Evolutionary conservation across 2,329 filamentous ascomycete genomes (phyloP).

Genomic region (Geosmithia flava): DNA sequence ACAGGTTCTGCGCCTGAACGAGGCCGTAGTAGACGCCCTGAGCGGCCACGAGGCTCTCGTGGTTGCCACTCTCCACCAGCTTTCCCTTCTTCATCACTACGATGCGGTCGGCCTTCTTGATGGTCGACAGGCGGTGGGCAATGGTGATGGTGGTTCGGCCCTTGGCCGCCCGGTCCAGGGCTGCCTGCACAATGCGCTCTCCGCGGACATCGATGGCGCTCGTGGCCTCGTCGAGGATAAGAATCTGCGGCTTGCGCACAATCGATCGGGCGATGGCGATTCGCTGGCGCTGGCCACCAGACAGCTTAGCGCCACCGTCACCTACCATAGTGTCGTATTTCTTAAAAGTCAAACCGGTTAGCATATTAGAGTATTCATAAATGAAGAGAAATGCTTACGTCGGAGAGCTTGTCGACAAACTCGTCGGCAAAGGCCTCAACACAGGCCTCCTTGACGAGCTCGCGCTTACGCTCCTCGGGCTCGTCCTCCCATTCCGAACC

Average conservation of each 20-base stretch:
- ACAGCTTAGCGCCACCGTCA: slow-evolving; percentile 65
- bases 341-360: slow-evolving; percentile 17
- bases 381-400: slow-evolving; percentile 18
- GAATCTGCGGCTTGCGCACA: slow-evolving; percentile 55
- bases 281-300: slow-evolving; percentile 76
- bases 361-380: neutral
- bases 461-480: slow-evolving; percentile 39
- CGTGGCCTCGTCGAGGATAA: slow-evolving; percentile 69
- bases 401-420: slow-evolving; percentile 52
- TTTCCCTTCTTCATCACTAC: slow-evolving; percentile 61
- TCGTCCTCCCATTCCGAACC: slow-evolving; percentile 39
- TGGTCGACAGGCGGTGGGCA: slow-evolving; percentile 62
- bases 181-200: slow-evolving; percentile 50
- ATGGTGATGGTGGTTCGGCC: slow-evolving; percentile 62
- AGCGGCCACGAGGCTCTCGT: slow-evolving; percentile 54
- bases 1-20: slow-evolving; percentile 50
- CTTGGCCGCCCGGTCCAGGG: slow-evolving; percentile 47
- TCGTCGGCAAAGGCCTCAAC: slow-evolving; percentile 57
- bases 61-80: slow-evolving; percentile 63
- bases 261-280: slow-evolving; percentile 68
- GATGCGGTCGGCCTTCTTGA: slow-evolving; percentile 68
- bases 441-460: slow-evolving; percentile 51
- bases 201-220: slow-evolving; percentile 47
- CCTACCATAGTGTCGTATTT: slow-evolving; percentile 65
- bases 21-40: slow-evolving; percentile 55